Evolutionary conservation across 345 rosid species (phyloP), one percentile per base, ranked within the genome.

Genomic region (Gossypium arboreum): DNA sequence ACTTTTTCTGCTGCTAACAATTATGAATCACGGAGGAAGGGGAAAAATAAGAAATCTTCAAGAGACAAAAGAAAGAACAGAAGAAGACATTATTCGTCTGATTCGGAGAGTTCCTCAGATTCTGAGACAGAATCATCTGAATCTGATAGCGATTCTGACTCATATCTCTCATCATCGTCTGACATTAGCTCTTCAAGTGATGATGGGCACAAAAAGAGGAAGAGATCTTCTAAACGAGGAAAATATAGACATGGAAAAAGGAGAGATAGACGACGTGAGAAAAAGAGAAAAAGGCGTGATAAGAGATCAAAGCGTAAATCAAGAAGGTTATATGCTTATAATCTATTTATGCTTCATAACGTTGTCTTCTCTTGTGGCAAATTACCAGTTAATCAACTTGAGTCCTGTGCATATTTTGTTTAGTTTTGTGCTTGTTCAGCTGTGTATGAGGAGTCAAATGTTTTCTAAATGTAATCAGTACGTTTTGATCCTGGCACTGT

Each of bases 181-280:
- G 90, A 90, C 68, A 72, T 82, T 62, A 95, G 93, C 75, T 91
- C 97, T 77, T 93, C 98, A 57, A 93, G 98, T 80, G 93, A 90
- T 79, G 97, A 93, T 58, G 86, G 89, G 73, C 91, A 77, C 20
- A 90, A 77, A 79, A 93, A 85, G 87, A 90, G 93, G 76, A 93
- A 87, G 83, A 90, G 87, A 82, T 84, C 88, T 75, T 92, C 92
- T 50, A 95, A 82, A 81, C 85, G 82, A 77, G 99, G 89, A 39
- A 93, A 87, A 79, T 74, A 87, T 81, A 90, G 77, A 67, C 93
- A 88, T 79, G 82, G 87, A 54, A 93, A 87, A 61, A 86, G 81
- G 80, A 84, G 92, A 79, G 97, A 95, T 54, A 95, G 75, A 76
- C 85, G 91, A 9, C 96, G 84, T 72, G 98, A 91, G 12, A 87